Evolutionary conservation across 331 rosid genomes (phyloP), one percentile per base, ranked within the genome.

Genomic region (Arachis monticola): DNA sequence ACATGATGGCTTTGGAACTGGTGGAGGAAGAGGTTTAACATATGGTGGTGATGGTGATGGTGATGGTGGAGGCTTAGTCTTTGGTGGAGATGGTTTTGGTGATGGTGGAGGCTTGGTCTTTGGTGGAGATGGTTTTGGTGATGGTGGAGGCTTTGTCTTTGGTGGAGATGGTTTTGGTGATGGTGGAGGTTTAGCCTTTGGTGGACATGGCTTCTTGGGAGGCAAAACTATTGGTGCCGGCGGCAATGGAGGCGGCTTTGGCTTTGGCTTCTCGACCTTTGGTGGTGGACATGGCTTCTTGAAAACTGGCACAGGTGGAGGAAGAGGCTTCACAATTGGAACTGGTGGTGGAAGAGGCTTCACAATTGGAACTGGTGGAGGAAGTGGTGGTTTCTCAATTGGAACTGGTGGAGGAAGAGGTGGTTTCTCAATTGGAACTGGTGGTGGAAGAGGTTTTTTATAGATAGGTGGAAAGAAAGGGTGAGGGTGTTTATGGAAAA

Each of bases 81-180:
- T 38, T 4, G 85, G 85, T 2, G 77, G 78, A 22, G 17, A 4
- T 45, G 73, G 77, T 60, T 10, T 2, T 6, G 55, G 55, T 9
- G 12, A 2, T 50, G 55, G 41, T 38, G 41, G 41, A 38, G 41
- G 41, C 6, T 38, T 38, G 41, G 41, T 38, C 41, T 38, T 38
- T 4, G 85, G 85, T 2, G 77, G 78, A 35, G 17, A 4, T 45
- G 73, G 77, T 60, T 10, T 2, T 60, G 66, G 66, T n/a, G 40
- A 4, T 52, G 58, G 27, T 50, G 55, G 45, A 10, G 55, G 55
- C 2, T 38, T 38, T 4, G 41, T 3, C 5, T 38, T 38, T 11
- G 80, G 81, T 11, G 82, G 82, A 13, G 22, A 56, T 0, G 71
- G 70, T 42, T 40, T 66, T 6, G 67, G 58, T 6, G 58, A 27